These are phyloP conservation scores for Hymenoscyphus repandus DNA, from an alignment of 2,329 filamentous ascomycete species.

Conservation along the genomic window DNA sequence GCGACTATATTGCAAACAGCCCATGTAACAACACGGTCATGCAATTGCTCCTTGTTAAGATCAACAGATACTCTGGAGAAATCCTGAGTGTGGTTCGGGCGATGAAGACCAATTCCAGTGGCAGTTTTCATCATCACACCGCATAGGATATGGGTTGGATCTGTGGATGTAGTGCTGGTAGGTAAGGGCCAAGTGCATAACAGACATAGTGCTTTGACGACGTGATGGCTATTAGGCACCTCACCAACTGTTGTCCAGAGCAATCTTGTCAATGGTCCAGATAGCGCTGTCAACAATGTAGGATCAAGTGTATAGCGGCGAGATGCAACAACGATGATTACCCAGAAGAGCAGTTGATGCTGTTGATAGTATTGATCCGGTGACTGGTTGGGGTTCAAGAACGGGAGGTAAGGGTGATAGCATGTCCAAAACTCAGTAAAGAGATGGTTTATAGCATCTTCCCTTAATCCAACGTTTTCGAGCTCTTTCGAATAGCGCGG, in stretches of 20 bases:
- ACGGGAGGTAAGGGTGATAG: constrained; percentile 75
- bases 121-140: constrained; percentile 85
- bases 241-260: constrained; percentile 74
- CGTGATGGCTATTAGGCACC: constrained; percentile 72
- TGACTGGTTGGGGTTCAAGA: constrained; percentile 60
- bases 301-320: constrained; percentile 61
- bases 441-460: constrained; percentile 56
- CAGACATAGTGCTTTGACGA: constrained; percentile 75
- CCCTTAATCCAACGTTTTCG: constrained; percentile 59
- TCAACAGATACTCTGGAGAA: constrained; percentile 73
- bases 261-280: constrained; percentile 62
- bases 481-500: constrained; percentile 36
- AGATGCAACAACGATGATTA: constrained; percentile 69
- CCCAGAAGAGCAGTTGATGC: constrained; percentile 80
- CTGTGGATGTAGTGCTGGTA: constrained; percentile 73
- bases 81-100: constrained; percentile 76
- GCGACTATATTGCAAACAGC: constrained; percentile 81
- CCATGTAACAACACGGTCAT: constrained; percentile 76
- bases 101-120: constrained; percentile 76
- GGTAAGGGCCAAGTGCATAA: constrained; percentile 79
- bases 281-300: constrained; percentile 58
- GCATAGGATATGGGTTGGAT: constrained; percentile 72
- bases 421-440: constrained; percentile 70
- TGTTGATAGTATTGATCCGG: constrained; percentile 74
- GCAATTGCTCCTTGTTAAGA: constrained; percentile 71